Evolutionary conservation across 1,284 basidiomycete species (phyloP).

Genomic region (Neolentinus lepideus): DNA sequence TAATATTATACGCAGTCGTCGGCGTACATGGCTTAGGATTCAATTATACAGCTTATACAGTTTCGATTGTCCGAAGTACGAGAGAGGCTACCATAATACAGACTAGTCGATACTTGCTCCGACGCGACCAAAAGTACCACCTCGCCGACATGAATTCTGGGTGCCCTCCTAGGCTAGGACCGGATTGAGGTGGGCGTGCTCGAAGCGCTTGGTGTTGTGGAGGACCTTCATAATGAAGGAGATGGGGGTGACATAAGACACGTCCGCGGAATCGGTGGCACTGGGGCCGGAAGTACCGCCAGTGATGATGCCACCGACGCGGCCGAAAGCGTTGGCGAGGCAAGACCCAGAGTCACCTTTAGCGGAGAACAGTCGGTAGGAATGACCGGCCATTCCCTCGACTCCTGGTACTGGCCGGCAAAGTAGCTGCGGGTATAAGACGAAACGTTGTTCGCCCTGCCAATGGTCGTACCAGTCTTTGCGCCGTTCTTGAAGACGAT

Average conservation of each 20-base stretch:
- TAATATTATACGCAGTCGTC: no score
- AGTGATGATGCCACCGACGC: conserved; percentile 9
- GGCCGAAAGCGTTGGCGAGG: conserved; percentile 8
- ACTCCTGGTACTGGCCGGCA: not conserved
- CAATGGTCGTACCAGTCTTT: no score
- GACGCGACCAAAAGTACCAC: not conserved
- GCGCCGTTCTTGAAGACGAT: no score
- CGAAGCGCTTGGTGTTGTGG: not conserved
- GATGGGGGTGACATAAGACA: not conserved
- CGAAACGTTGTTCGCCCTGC: not conserved
- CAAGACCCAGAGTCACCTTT: conserved; percentile 11
- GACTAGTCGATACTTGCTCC: not conserved
- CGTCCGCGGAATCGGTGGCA: not conserved
- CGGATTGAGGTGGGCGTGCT: not conserved
- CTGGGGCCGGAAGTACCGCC: conserved; percentile 9
- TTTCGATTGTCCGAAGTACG: not conserved
- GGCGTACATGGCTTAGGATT: no score
- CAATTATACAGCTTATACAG: no score
- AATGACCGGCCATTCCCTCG: not conserved
- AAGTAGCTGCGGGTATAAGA: not conserved
- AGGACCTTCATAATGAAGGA: not conserved
- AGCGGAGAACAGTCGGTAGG: conserved; percentile 6
- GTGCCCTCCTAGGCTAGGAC: not conserved
- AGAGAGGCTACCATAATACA: not conserved
- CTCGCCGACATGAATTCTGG: not conserved